These are phyloP conservation scores for Penicillium sp. DNA, from an alignment of 2,329 filamentous ascomycete genomes.

Conservation along the genomic window DNA sequence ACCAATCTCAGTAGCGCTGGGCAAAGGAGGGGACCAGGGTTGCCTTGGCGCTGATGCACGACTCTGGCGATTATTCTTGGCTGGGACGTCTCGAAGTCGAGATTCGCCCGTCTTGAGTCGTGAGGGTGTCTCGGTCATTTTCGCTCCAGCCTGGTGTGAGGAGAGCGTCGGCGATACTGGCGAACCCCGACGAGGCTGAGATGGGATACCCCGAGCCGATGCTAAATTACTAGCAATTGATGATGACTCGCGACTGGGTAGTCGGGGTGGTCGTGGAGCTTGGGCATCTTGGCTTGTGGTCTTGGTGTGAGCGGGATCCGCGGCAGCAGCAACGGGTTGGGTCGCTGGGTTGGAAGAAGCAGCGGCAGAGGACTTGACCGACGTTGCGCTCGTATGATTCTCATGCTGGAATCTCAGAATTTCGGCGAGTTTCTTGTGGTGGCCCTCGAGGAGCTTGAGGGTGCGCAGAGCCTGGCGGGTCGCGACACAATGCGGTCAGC, in stretches of 20 bases:
- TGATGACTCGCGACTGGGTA: constrained; percentile 70
- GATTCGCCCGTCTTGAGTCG: constrained; percentile 37
- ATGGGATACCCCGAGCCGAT: constrained; percentile 77
- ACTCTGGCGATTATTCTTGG: constrained; percentile 31
- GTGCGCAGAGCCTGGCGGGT: constrained; percentile 78
- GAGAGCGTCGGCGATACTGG: constrained; percentile 74
- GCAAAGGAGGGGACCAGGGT: constrained; percentile 39
- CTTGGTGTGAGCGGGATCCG: constrained; percentile 25
- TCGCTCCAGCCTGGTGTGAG: constrained; percentile 73
- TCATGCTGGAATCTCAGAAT: constrained; percentile 74
- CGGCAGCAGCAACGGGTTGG: constrained; percentile 17
- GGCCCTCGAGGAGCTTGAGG: constrained; percentile 80
- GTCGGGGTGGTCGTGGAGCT: constrained; percentile 47
- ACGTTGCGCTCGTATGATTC: constrained; percentile 43
- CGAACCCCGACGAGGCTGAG: constrained; percentile 60
- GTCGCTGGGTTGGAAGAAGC: constrained; percentile 15
- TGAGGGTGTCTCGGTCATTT: constrained; percentile 63
- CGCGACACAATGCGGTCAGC: constrained; percentile 13
- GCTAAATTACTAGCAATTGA: constrained; percentile 89
- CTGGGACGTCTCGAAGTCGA: constrained; percentile 28
- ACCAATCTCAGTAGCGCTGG: constrained; percentile 39
- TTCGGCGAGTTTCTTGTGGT: constrained; percentile 82
- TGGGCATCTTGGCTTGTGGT: constrained; percentile 37
- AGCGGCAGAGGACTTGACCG: constrained; percentile 16
- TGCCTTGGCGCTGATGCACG: constrained; percentile 33